Evolutionary conservation across 495 filamentous ascomycete species (phyloP).

Genomic region (Immersiella caudata): DNA sequence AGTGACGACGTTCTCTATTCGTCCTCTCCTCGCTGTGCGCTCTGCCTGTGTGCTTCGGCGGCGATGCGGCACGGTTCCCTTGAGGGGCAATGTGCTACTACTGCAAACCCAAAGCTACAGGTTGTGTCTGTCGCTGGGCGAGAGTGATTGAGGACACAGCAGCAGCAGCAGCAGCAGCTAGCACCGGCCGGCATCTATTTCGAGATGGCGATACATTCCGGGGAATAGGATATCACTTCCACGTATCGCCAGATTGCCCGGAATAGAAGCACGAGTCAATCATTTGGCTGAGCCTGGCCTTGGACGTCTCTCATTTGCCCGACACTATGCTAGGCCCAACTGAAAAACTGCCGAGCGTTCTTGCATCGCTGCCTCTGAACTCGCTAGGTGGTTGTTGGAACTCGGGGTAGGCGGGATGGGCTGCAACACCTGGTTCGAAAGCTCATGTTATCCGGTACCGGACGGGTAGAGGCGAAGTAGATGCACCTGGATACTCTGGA

Average conservation of each 20-base stretch:
- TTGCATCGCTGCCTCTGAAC: not conserved
- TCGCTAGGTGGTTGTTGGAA: slow-evolving; percentile 11
- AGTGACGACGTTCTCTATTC: not conserved
- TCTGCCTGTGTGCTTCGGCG: not conserved
- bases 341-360: slow-evolving; percentile 5
- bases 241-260: slow-evolving; percentile 1
- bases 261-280: not conserved
- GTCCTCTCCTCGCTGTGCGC: not conserved
- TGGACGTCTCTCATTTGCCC: not conserved
- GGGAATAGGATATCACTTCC: not conserved
- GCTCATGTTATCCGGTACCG: slow-evolving; percentile 25
- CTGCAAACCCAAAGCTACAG: not conserved
- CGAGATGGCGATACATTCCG: not conserved
- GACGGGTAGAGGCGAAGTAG: slow-evolving; percentile 34
- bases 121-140: not conserved
- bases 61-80: not conserved
- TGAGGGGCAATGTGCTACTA: not conserved
- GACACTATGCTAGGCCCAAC: not conserved
- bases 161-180: not conserved
- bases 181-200: not conserved
- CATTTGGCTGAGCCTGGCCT: not conserved
- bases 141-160: not conserved
- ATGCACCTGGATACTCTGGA: slow-evolving; percentile 11
- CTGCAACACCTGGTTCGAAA: slow-evolving; percentile 21
- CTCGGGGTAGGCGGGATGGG: not conserved